Percentiles rank a stretch among this genome's conserved stretches.
phyloP scores from a whole-genome alignment of 2,329 filamentous ascomycete genomes.

The Aspergillus udagawae region DNA sequence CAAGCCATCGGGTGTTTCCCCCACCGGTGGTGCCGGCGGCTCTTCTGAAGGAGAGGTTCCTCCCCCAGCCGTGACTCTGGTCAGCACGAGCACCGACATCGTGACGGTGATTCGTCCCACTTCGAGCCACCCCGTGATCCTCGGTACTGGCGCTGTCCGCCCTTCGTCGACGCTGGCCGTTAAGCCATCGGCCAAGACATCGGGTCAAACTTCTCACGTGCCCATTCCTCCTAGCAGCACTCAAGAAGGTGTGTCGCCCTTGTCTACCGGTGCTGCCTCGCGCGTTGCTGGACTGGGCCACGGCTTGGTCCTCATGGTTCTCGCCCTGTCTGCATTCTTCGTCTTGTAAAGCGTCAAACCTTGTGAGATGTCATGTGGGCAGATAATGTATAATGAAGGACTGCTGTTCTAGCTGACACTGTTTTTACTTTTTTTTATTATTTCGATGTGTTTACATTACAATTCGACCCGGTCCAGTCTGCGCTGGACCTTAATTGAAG shows the following conservation, averaged over 20 bases:
- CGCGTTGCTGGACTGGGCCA: conserved; percentile 6
- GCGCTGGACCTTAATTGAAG: background rate
- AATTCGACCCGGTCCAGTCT: background rate
- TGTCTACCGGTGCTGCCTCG: conserved; percentile 19
- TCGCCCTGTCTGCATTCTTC: conserved; percentile 11
- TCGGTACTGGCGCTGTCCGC: conserved; percentile 2
- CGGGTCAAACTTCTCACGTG: conserved; percentile 1
- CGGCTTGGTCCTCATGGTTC: conserved; percentile 6
- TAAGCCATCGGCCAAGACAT: conserved; percentile 10
- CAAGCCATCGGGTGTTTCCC: background rate
- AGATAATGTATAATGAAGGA: background rate
- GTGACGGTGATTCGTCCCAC: conserved; percentile 1
- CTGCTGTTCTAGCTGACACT: background rate
- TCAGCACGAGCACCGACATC: background rate
- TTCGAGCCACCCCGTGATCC: conserved; percentile 5
- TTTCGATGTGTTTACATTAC: background rate
- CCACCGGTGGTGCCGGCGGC: conserved; percentile 1
- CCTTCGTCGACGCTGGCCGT: conserved; percentile 14
- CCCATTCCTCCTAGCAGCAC: conserved; percentile 14
- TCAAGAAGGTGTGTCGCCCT: conserved; percentile 10
- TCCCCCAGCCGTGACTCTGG: background rate
- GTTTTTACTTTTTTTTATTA: background rate
- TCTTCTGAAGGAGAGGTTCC: background rate
- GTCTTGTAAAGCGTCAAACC: conserved; percentile 8
- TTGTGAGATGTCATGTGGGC: background rate